phyloP scores from a whole-genome alignment of 129 eudicot species.

The Apium graveolens region DNA sequence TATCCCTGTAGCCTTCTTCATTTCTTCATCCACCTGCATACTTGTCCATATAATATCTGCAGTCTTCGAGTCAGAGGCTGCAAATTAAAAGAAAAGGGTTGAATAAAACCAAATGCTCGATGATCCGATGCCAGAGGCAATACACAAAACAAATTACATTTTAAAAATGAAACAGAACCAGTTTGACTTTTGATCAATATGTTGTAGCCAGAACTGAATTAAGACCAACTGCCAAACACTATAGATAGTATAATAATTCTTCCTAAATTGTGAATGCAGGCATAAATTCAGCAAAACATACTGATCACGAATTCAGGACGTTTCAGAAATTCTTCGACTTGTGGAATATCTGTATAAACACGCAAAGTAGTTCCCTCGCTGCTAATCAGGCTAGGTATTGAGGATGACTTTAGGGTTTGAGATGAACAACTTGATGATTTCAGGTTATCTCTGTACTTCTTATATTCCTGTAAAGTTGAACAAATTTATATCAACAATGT shows the following conservation, averaged over 20 bases:
- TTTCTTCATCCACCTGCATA: conserved; percentile 83
- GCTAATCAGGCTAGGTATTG: conserved; percentile 36
- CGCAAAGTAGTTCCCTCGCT: conserved; percentile 43
- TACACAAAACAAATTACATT: neutral
- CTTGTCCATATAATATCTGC: conserved; percentile 95
- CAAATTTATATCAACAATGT: neutral
- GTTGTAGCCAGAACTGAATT: neutral
- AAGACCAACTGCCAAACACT: neutral
- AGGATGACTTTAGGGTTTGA: conserved; percentile 25
- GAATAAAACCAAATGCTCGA: neutral
- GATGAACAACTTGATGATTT: conserved; percentile 28
- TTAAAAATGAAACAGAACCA: neutral
- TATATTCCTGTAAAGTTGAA: conserved; percentile 57
- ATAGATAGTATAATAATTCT: neutral
- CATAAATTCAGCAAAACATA: conserved; percentile 25
- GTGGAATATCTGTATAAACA: conserved; percentile 82
- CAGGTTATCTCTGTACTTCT: conserved; percentile 49
- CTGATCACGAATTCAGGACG: conserved; percentile 69
- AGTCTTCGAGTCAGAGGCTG: conserved; percentile 75
- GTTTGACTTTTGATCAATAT: neutral
- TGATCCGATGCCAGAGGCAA: neutral
- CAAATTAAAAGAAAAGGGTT: neutral
- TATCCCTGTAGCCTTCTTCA: conserved; percentile 63
- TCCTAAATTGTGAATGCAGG: neutral
- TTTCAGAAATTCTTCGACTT: conserved; percentile 70